Conservation (phyloP, 2,329 filamentous ascomycete species). For the Ceratocystis alfenasii region DNA sequence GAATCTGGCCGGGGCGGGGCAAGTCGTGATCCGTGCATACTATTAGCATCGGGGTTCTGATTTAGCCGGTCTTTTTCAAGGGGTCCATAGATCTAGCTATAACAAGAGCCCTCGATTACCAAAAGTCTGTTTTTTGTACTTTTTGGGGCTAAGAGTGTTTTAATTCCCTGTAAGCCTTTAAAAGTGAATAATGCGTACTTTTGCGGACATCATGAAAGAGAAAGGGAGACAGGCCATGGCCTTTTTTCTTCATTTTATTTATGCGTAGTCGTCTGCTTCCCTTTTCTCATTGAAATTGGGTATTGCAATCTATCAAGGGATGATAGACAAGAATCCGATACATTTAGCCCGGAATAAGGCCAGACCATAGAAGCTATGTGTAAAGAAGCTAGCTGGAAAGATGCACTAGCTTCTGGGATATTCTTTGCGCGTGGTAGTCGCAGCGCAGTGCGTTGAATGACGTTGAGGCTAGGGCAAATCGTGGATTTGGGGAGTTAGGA, state of each 20-base stretch:
- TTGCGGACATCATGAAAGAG: too few relatives aligned
- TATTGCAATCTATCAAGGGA: not conserved
- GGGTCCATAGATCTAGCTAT: not conserved
- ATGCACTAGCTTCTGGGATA: not conserved
- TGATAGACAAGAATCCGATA: not conserved
- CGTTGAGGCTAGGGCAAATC: too few relatives aligned
- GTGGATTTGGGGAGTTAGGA: not conserved
- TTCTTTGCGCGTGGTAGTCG: not conserved
- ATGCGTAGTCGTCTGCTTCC: too few relatives aligned
- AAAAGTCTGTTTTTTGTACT: too few relatives aligned
- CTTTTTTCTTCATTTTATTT: too few relatives aligned
- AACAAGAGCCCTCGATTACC: not conserved
- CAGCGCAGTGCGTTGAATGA: not conserved
- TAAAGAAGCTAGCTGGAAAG: not conserved
- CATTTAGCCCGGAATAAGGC: not conserved
- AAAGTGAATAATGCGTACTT: too few relatives aligned
- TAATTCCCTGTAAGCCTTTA: too few relatives aligned
- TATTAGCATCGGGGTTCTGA: not conserved
- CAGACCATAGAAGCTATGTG: not conserved
- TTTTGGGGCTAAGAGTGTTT: too few relatives aligned
- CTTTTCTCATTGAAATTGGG: not conserved
- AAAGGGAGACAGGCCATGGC: too few relatives aligned
- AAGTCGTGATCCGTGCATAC: slow-evolving; percentile 1
- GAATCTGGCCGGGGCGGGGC: not conserved
- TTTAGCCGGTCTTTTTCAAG: not conserved